A percentile compares a stretch with the other conserved stretches of the same genome.
phyloP scores from a whole-genome alignment of 106 monocot genomes.

The Acanthochlamys bracteata region DNA sequence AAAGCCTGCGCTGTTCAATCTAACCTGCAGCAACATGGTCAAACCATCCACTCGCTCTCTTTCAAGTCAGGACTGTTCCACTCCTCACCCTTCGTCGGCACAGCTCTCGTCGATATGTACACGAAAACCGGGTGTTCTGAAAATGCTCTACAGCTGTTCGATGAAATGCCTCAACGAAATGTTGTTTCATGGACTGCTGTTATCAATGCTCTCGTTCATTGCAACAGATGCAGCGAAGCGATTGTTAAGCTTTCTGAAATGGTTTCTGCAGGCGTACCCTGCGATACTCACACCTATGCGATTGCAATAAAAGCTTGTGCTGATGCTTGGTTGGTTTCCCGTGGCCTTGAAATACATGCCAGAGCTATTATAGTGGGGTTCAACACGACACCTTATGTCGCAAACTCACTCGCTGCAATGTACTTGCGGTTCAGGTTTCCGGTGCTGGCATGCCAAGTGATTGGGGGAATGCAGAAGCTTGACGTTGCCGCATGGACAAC shows the following conservation, averaged over 20 bases:
- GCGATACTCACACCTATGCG: conserved; percentile 70
- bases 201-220: conserved; percentile 50
- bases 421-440: conserved; percentile 45
- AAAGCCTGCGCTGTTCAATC: conserved; percentile 37
- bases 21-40: conserved; percentile 15
- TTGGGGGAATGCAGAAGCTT: conserved; percentile 26
- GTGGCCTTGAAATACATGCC: conserved; percentile 64
- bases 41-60: conserved; percentile 38
- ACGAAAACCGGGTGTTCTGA: conserved; percentile 15
- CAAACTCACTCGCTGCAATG: conserved; percentile 60
- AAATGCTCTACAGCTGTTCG: conserved; percentile 44
- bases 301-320: conserved; percentile 63
- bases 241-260: conserved; percentile 40
- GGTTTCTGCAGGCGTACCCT: conserved; percentile 19
- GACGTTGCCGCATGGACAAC: conserved; percentile 84
- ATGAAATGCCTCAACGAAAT: conserved; percentile 53
- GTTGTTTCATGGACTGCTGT: conserved; percentile 67
- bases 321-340: conserved; percentile 17
- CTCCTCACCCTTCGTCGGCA: conserved; percentile 47
- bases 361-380: conserved; percentile 36
- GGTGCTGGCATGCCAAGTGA: conserved; percentile 17
- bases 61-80: conserved; percentile 27
- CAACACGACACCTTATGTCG: conserved; percentile 40
- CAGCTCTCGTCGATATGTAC: conserved; percentile 56
- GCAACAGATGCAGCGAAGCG: conserved; percentile 24